Conservation (phyloP, 2,329 filamentous ascomycete species). For the Talaromyces sp. region DNA sequence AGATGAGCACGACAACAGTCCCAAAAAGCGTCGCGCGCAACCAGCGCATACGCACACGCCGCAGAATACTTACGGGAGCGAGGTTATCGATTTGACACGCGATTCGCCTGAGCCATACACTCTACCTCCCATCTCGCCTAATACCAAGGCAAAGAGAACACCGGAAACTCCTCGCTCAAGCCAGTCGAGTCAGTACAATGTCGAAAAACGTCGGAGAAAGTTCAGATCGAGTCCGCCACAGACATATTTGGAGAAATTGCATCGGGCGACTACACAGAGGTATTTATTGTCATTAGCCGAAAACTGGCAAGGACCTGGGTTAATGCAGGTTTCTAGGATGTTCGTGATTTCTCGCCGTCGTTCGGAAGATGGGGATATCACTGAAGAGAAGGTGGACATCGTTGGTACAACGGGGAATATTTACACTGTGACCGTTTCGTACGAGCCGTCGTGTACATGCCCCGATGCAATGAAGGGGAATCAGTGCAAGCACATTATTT, state of each 20-base stretch:
- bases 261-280: conserved; percentile 52
- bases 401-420: conserved; percentile 63
- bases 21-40: not conserved
- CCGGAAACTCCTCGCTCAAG: not conserved
- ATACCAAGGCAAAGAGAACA: not conserved
- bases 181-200: not conserved
- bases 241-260: conserved; percentile 48
- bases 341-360: conserved; percentile 56
- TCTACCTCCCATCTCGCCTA: not conserved
- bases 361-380: conserved; percentile 44
- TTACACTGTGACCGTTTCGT: conserved; percentile 57
- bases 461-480: conserved; percentile 56
- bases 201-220: conserved; percentile 40
- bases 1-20: not conserved
- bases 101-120: conserved; percentile 7
- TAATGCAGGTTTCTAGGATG: conserved; percentile 42
- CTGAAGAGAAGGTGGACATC: conserved; percentile 55
- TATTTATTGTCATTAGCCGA: conserved; percentile 17
- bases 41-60: not conserved
- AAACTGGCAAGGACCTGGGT: not conserved
- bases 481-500: conserved; percentile 64
- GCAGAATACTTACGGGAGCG: not conserved
- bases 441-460: conserved; percentile 55
- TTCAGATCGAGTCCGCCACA: conserved; percentile 47
- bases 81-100: conserved; percentile 13